Conservation (phyloP, 768 basidiomycete species). For the Tylopilus rubrobrunneus region DNA sequence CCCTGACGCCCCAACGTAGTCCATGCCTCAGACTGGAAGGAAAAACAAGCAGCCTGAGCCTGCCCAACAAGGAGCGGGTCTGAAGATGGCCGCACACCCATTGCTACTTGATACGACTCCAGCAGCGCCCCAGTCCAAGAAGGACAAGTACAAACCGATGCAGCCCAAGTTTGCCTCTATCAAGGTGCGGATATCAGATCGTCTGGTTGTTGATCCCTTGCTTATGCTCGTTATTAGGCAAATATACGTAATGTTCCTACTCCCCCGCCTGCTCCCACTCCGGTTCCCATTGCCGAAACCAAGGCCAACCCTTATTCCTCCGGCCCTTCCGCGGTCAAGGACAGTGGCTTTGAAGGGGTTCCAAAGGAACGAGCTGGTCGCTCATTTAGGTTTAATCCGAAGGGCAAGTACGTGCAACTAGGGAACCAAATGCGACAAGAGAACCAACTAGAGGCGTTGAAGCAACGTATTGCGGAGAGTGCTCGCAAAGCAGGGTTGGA, state of each 20-base stretch:
- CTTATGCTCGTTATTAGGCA: slow-evolving; percentile 39
- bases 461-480: slow-evolving; percentile 89
- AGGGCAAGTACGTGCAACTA: slow-evolving; percentile 84
- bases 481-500: slow-evolving; percentile 93
- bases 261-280: slow-evolving; percentile 43
- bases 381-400: slow-evolving; percentile 81
- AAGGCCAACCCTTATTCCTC: slow-evolving; percentile 78
- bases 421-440: slow-evolving; percentile 72
- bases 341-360: slow-evolving; percentile 67
- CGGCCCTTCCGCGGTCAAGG: slow-evolving; percentile 41
- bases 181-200: slow-evolving; percentile 46
- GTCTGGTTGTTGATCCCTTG: not conserved
- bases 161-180: slow-evolving; percentile 98
- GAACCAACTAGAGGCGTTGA: slow-evolving; percentile 81
- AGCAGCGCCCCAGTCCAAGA: slow-evolving; percentile 64
- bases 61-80: slow-evolving; percentile 73
- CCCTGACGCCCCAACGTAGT: slow-evolving; percentile 32
- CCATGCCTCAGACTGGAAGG: slow-evolving; percentile 52
- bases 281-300: slow-evolving; percentile 38
- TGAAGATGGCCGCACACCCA: slow-evolving; percentile 91
- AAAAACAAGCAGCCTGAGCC: slow-evolving; percentile 55
- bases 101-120: slow-evolving; percentile 65
- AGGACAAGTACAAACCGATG: slow-evolving; percentile 97
- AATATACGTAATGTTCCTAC: slow-evolving; percentile 76
- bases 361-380: slow-evolving; percentile 69